A percentile compares a stretch with the other conserved stretches of the same genome.
Conservation (phyloP, 2,329 filamentous ascomycete species). For the Phyllosticta citriasiana region DNA sequence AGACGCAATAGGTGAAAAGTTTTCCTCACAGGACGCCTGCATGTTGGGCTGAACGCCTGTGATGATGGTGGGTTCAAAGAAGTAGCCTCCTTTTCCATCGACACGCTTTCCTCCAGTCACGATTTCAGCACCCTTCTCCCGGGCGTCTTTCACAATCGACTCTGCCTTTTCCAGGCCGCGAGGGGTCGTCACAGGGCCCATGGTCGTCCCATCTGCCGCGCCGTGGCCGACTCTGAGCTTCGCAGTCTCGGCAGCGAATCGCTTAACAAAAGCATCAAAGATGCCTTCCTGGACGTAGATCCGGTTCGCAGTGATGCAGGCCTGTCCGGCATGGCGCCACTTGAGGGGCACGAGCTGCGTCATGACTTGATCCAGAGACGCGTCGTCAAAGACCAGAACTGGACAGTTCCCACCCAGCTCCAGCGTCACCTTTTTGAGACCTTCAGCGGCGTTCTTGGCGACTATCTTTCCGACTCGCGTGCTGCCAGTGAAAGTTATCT, state of each 20-base stretch:
- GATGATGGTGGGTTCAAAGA: slow-evolving; percentile 20
- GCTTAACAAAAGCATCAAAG: slow-evolving; percentile 27
- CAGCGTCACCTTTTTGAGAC: slow-evolving; percentile 34
- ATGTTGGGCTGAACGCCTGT: slow-evolving; percentile 23
- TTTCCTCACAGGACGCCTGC: slow-evolving; percentile 28
- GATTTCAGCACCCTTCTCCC: slow-evolving; percentile 52
- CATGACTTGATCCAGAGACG: slow-evolving; percentile 33
- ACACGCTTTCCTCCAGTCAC: slow-evolving; percentile 48
- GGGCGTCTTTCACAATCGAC: slow-evolving; percentile 54
- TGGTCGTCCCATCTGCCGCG: slow-evolving; percentile 24
- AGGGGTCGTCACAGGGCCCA: slow-evolving; percentile 44
- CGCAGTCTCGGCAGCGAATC: slow-evolving; percentile 41
- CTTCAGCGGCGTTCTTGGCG: slow-evolving; percentile 31
- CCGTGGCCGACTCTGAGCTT: slow-evolving; percentile 54
- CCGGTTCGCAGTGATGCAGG: slow-evolving; percentile 27
- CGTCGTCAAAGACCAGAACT: slow-evolving; percentile 35
- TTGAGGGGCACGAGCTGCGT: slow-evolving; percentile 37
- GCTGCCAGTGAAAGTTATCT: slow-evolving; percentile 34
- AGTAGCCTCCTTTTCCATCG: slow-evolving; percentile 23
- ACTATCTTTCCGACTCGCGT: slow-evolving; percentile 31
- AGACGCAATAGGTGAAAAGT: slow-evolving; percentile 29
- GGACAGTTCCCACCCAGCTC: slow-evolving; percentile 37
- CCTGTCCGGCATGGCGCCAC: slow-evolving; percentile 39
- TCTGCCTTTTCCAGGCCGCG: slow-evolving; percentile 47
- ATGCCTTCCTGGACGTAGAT: slow-evolving; percentile 32